Base-by-base conservation (phyloP, 176 grass and related monocot species). In the Oryza officinalis region DNA sequence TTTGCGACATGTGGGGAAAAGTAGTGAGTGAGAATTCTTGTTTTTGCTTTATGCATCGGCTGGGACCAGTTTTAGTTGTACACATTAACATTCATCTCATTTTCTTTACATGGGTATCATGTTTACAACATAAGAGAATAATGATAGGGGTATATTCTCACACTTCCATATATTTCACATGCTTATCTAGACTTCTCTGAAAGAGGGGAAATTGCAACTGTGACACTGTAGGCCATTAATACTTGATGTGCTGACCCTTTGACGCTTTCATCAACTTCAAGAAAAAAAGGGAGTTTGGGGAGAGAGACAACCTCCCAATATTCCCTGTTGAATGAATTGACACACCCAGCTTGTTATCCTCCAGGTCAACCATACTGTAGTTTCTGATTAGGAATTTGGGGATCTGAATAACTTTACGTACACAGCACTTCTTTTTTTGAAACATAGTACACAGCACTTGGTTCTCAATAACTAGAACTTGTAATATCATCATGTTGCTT, bases 271-370 rank as follows among this genome's bases (percentile, higher is more conserved):
- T 68, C 30, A n/a, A 43, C 2, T 32, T 31, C 28, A 57, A 37
- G 33, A 25, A 67, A 31, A 46, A 47, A 47, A 45, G 13, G 15
- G 45, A 4, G n/a, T 15, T 47, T 47, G 12, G 13, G 3, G 45
- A 3, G 45, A 47, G 0, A 47, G 3, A 1, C 44, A 47, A 5
- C 45, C 45, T 13, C 3, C 45, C 47, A 80, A 0, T 49, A 43
- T 38, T 81, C 22, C 26, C n/a, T 46, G 41, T 38, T 0, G 35
- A 68, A 49, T 83, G 32, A 74, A 22, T 67, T 71, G 40, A 57
- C 72, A 54, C n/a, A n/a, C n/a, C n/a, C n/a, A 52, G 41, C 4
- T 12, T 83, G 59, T 66, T 47, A 22, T 41, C 66, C 67, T 81
- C 7, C 23, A 70, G n/a, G 25, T 61, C 57, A 61, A 25, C 25